Conservation (phyloP, 805 yeast genomes). For the Nakazawaea anatomiae region DNA sequence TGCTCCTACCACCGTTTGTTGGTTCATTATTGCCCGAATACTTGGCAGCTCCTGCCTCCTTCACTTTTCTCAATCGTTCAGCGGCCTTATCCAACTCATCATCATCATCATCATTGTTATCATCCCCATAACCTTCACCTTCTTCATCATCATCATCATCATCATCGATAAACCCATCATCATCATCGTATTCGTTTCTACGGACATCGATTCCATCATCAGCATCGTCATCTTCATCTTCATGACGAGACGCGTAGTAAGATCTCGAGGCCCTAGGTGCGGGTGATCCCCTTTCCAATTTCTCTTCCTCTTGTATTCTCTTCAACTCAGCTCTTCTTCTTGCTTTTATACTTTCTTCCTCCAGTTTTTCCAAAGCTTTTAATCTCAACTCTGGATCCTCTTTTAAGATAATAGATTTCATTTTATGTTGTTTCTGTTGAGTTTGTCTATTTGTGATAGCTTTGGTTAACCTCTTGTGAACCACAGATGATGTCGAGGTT, state of each 20-base stretch:
- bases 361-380: slow-evolving; percentile 61
- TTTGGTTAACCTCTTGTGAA: slow-evolving; percentile 74
- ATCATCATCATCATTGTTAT: slow-evolving; percentile 41
- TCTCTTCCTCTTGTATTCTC: slow-evolving; percentile 50
- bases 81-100: slow-evolving; percentile 44
- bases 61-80: slow-evolving; percentile 41
- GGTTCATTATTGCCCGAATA: slow-evolving; percentile 17
- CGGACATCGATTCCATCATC: slow-evolving; percentile 35
- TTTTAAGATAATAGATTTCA: slow-evolving; percentile 44
- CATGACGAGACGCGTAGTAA: slow-evolving; percentile 6
- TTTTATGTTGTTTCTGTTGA: slow-evolving; percentile 36
- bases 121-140: slow-evolving; percentile 38
- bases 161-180: slow-evolving; percentile 31
- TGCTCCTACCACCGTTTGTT: slow-evolving; percentile 4
- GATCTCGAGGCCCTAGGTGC: slow-evolving; percentile 5
- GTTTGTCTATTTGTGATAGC: slow-evolving; percentile 51
- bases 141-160: slow-evolving; percentile 27
- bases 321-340: slow-evolving; percentile 57
- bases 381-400: slow-evolving; percentile 70
- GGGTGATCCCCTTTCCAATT: slow-evolving; percentile 35
- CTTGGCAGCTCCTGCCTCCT: slow-evolving; percentile 41
- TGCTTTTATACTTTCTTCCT: slow-evolving; percentile 54
- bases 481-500: slow-evolving; percentile 79
- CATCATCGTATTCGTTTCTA: slow-evolving; percentile 22
- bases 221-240: slow-evolving; percentile 21